Evolutionary conservation across 805 yeast genomes (phyloP), one percentile per base, ranked within the genome.

Genomic region (Candida broadrunensis): DNA sequence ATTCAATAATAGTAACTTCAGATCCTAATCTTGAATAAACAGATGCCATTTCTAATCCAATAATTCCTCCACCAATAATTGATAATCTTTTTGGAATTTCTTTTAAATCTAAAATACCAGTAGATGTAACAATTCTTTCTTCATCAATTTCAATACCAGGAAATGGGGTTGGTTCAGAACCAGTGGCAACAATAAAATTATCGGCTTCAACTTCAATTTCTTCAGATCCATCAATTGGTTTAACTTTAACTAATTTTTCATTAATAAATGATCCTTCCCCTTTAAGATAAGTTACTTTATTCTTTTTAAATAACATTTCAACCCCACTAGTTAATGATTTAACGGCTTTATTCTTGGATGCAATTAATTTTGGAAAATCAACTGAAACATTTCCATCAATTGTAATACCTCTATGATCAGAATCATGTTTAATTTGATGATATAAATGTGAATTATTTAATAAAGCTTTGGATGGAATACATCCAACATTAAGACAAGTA

Each of bases 11-110:
- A 33, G 97, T 91, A 49, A 93, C 99, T 73, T 93, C 89, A 33
- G 96, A 73, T 34, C 99, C 99, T 57, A 93, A 73, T 71, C 99
- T 82, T 44, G 90, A 73, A 84, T 95, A 93, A 36, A 93, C 99
- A 19, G 98, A 90, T 49, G 96, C 99, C 97, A 93, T 93, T 75
- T 93, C 99, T 54, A 93, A 80, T 61, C 99, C 99, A 64, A 93
- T 93, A 73, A 93, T 91, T 77, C 99, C 99, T 72, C 97, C 99
- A 65, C 99, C 99, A 58, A 93, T 91, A 70, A 93, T 82, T 52
- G 91, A 85, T 61, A 93, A 59, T 64, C 77, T 82, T 77, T 93
- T 89, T 61, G 99, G 99, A 44, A 93, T 77, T 74, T 90, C 96
- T 65, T 80, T 78, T 56, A 93, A 77, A 18, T 85, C 67, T 43